Evolutionary conservation across 208 protist species (phyloP).

Genomic region (Crithidia thermophila): DNA sequence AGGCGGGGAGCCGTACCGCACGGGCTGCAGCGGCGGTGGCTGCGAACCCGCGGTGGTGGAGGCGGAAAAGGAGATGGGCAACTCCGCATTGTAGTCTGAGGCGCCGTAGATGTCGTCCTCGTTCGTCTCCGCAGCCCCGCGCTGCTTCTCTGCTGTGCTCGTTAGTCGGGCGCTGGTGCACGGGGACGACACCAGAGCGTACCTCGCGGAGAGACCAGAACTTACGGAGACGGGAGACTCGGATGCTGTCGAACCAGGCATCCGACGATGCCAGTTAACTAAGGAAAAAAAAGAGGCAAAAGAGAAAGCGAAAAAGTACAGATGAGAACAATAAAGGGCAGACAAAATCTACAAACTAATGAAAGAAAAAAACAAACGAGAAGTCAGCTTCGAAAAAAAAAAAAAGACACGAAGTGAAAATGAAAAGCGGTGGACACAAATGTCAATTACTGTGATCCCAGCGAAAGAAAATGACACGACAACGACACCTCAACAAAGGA

Average conservation of each 20-base stretch:
- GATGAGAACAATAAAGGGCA: no score
- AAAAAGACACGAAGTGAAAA: no score
- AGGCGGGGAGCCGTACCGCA: not conserved
- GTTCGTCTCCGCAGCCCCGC: not conserved
- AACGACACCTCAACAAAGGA: no score
- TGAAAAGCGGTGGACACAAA: no score
- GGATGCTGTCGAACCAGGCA: not conserved
- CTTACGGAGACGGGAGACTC: not conserved
- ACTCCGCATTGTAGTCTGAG: not conserved
- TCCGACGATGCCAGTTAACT: not conserved
- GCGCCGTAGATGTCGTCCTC: conserved; percentile 4
- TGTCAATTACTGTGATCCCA: no score
- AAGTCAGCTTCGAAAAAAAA: no score
- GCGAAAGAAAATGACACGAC: no score
- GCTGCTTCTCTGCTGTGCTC: not conserved
- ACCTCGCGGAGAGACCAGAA: conserved; percentile 1
- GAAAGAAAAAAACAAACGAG: no score
- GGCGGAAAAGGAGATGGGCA: not conserved
- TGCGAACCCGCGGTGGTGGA: not conserved
- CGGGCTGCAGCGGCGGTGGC: not conserved
- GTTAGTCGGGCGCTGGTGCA: not conserved
- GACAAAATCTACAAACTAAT: no score
- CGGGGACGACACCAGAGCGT: not conserved
- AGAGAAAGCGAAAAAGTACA: not conserved
- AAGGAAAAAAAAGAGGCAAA: no score